A percentile compares a stretch with the other conserved stretches of the same genome.
phyloP scores from a whole-genome alignment of 768 basidiomycete species.

The Suillus fuscotomentosus region DNA sequence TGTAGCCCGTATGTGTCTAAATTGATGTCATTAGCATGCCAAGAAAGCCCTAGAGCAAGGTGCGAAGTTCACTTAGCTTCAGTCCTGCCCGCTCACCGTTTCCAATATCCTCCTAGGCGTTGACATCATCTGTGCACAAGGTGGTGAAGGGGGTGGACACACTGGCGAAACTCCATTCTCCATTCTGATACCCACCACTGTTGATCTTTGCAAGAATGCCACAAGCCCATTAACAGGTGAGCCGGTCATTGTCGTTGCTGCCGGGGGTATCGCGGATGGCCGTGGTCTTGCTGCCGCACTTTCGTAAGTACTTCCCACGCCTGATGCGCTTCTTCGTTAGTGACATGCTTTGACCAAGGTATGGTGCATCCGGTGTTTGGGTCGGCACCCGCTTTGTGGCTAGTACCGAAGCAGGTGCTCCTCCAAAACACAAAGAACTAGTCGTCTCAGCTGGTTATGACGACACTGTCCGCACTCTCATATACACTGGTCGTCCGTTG shows the following conservation, averaged over 20 bases:
- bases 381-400: conserved; percentile 88
- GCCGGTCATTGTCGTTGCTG: conserved; percentile 75
- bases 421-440: conserved; percentile 68
- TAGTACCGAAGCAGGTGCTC: conserved; percentile 76
- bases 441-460: conserved; percentile 72
- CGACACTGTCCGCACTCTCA: conserved; percentile 66
- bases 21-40: conserved; percentile 51
- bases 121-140: conserved; percentile 87
- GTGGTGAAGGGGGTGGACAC: conserved; percentile 87
- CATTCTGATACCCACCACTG: conserved; percentile 77
- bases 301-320: conserved; percentile 39
- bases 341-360: conserved; percentile 38
- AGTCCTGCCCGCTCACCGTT: background rate
- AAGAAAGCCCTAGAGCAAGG: conserved; percentile 73
- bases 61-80: conserved; percentile 14
- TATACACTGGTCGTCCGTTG: conserved; percentile 80
- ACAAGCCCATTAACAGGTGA: conserved; percentile 79
- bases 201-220: conserved; percentile 69
- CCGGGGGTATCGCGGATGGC: conserved; percentile 83
- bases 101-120: conserved; percentile 48
- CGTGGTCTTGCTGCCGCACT: conserved; percentile 76
- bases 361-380: conserved; percentile 86
- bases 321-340: background rate
- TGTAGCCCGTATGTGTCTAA: conserved; percentile 1
- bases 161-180: conserved; percentile 83